Percentiles rank a stretch among this genome's conserved stretches.
These are phyloP conservation scores for Microstegium vimineum DNA, from an alignment of 176 grass and related monocot species.

Conservation along the genomic window DNA sequence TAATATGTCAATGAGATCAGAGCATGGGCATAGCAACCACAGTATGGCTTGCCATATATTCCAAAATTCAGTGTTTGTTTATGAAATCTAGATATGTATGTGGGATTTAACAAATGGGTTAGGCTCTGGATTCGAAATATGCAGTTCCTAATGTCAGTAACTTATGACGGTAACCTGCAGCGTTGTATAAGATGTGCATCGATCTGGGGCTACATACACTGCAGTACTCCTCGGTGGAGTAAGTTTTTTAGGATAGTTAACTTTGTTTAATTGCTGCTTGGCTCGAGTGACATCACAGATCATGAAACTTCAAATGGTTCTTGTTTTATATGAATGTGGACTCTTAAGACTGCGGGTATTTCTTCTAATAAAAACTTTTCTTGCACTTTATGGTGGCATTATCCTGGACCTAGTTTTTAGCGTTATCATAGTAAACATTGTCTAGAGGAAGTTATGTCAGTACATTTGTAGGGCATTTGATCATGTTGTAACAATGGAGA, in stretches of 20 bases:
- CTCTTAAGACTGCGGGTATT: neutral
- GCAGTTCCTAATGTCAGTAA: conserved; percentile 31
- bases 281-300: conserved; percentile 21
- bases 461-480: neutral
- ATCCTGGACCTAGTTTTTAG: neutral
- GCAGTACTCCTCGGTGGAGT: neutral
- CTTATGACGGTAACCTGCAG: conserved; percentile 23
- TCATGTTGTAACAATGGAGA: neutral
- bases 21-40: neutral
- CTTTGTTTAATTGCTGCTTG: conserved; percentile 15
- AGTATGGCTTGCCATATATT: conserved; percentile 20
- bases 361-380: conserved; percentile 8
- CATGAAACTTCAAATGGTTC: neutral
- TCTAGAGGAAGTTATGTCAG: neutral
- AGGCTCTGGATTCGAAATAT: conserved; percentile 31
- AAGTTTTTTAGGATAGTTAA: conserved; percentile 11
- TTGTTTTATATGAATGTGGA: conserved; percentile 9
- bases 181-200: conserved; percentile 13
- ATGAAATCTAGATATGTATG: conserved; percentile 28
- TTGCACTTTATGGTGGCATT: neutral
- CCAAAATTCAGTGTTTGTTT: conserved; percentile 30
- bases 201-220: neutral
- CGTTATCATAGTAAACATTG: neutral
- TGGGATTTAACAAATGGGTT: conserved; percentile 35
- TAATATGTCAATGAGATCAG: neutral